Percentiles rank a stretch among this genome's conserved stretches.
phyloP scores from a whole-genome alignment of 2,329 filamentous ascomycete species.

The Neobulgaria alba region DNA sequence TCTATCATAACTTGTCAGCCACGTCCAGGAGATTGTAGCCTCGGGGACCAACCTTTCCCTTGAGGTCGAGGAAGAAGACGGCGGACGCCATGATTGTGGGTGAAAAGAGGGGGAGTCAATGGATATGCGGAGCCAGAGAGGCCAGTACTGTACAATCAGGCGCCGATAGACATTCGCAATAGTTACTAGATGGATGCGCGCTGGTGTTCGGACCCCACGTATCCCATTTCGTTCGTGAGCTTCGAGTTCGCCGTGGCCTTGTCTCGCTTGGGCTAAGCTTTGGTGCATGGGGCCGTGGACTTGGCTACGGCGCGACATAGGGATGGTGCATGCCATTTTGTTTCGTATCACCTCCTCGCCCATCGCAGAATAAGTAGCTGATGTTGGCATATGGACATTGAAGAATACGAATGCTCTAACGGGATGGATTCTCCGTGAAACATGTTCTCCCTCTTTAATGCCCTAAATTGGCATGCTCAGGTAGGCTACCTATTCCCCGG shows the following conservation, averaged over 20 bases:
- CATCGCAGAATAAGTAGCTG: too few species aligned
- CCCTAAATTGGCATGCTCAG: too few species aligned
- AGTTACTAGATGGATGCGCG: constrained; percentile 6
- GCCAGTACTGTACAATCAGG: constrained; percentile 6
- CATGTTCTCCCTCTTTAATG: too few species aligned
- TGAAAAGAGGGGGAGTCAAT: neutral
- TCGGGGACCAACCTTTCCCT: constrained; percentile 75
- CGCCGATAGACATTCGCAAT: constrained; percentile 16
- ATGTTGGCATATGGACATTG: too few species aligned
- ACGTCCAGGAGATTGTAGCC: constrained; percentile 1
- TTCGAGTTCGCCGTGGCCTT: constrained; percentile 13
- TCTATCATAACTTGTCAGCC: constrained; percentile 44
- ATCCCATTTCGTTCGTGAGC: constrained; percentile 9
- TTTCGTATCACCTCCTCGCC: too few species aligned
- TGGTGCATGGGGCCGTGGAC: too few species aligned
- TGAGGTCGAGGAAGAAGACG: constrained; percentile 96
- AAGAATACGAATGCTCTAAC: too few species aligned
- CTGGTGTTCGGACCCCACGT: constrained; percentile 24
- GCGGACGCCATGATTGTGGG: constrained; percentile 74
- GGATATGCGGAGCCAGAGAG: neutral
- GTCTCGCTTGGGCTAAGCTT: constrained; percentile 11
- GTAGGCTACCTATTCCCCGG: too few species aligned
- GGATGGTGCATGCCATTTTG: too few species aligned
- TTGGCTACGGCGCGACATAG: too few species aligned
- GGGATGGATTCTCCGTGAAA: too few species aligned